Percentiles rank a stretch among this genome's conserved stretches.
phyloP scores from a whole-genome alignment of 2,329 filamentous ascomycete genomes.

The Elsinoe australis region DNA sequence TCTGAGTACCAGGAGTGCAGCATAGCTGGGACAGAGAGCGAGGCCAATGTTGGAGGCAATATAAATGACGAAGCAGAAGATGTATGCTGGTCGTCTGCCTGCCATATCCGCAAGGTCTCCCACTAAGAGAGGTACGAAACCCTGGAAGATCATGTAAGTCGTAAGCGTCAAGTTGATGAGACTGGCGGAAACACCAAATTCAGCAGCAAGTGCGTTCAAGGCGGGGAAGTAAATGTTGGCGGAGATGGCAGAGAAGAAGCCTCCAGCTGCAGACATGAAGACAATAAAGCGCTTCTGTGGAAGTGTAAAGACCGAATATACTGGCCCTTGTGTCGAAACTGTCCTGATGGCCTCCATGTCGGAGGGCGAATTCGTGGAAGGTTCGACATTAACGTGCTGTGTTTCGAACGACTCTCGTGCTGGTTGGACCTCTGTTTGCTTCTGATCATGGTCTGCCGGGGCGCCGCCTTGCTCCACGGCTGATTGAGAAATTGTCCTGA shows the following conservation, averaged over 20 bases:
- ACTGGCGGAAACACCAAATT: slow-evolving; percentile 19
- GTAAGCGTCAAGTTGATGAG: slow-evolving; percentile 22
- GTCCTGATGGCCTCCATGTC: slow-evolving; percentile 12
- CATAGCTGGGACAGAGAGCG: slow-evolving; percentile 34
- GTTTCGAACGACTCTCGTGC: slow-evolving; percentile 12
- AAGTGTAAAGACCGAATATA: slow-evolving; percentile 33
- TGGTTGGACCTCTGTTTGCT: neutral
- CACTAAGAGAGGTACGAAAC: slow-evolving; percentile 45
- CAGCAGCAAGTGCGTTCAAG: slow-evolving; percentile 18
- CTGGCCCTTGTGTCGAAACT: slow-evolving; percentile 17
- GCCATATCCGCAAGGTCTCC: slow-evolving; percentile 45
- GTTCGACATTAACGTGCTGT: neutral
- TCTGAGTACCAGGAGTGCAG: slow-evolving; percentile 33
- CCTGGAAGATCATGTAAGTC: slow-evolving; percentile 36
- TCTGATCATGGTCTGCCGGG: neutral
- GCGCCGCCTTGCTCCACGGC: neutral
- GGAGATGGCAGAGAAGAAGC: slow-evolving; percentile 47
- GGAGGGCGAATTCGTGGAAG: neutral
- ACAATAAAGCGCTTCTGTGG: slow-evolving; percentile 42
- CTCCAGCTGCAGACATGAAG: slow-evolving; percentile 43
- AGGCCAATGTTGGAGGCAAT: slow-evolving; percentile 37
- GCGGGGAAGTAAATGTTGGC: slow-evolving; percentile 42
- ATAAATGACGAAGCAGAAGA: slow-evolving; percentile 40
- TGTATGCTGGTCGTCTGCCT: slow-evolving; percentile 45
- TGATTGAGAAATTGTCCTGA: slow-evolving; percentile 8